A percentile compares a stretch with the other conserved stretches of the same genome.
Conservation (phyloP, 257 asterid genomes). For the Verbena officinalis region DNA sequence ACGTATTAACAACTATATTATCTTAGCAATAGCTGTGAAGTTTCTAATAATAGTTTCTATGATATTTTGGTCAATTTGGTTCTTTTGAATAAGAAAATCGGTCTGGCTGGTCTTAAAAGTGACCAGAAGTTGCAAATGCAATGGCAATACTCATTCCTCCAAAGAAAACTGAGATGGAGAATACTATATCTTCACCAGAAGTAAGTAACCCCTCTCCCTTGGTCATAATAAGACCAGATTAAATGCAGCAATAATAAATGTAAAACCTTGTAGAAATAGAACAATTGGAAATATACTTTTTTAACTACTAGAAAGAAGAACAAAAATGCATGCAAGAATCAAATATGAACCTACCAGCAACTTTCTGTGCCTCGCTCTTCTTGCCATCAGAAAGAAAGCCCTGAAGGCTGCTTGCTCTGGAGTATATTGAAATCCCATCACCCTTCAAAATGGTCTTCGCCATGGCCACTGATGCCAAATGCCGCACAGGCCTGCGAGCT, state of each 20-base stretch:
- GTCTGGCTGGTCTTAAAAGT: neutral
- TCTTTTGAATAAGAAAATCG: neutral
- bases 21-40: neutral
- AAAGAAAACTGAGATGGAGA: neutral
- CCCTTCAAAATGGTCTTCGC: conserved; percentile 85
- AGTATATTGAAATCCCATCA: conserved; percentile 85
- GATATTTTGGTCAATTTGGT: neutral
- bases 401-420: conserved; percentile 97
- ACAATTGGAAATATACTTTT: conserved; percentile 13
- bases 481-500: conserved; percentile 95
- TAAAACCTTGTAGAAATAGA: conserved; percentile 4
- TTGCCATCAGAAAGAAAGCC: conserved; percentile 95
- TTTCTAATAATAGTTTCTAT: neutral
- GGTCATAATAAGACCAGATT: neutral
- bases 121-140: neutral
- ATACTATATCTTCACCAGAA: conserved; percentile 12
- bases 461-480: conserved; percentile 95
- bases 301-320: conserved; percentile 10
- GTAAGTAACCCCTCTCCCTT: conserved; percentile 2
- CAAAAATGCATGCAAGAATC: conserved; percentile 20
- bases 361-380: conserved; percentile 80
- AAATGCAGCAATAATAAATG: conserved; percentile 12
- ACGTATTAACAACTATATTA: neutral
- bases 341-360: conserved; percentile 69
- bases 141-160: neutral